Evolutionary conservation across 2,329 filamentous ascomycete species (phyloP), one percentile per base, ranked within the genome.

Genomic region (Talaromyces islandicus): DNA sequence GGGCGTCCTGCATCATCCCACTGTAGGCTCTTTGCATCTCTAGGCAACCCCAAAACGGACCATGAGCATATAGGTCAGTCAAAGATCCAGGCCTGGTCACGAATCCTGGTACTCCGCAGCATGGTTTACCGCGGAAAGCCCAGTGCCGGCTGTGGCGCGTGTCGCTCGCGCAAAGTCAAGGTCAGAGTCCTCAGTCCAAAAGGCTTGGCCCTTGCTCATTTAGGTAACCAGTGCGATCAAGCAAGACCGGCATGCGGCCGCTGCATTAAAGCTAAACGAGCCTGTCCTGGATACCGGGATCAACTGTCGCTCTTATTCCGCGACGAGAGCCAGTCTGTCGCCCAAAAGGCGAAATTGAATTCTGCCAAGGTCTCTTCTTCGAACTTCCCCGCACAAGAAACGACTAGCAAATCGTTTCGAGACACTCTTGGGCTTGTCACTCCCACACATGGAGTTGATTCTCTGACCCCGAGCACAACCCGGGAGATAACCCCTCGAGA

Each of bases 301-400:
- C 83, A 86, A 70, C 73, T 87, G 35, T 85, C 84, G 32, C 75
- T 88, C 60, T 83, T 88, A 80, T 88, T 88, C 69, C 83, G 85
- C 41, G 85, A 88, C 73, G 85, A 88, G 72, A 87, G 83, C 66
- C 82, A 77, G 65, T 83, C 86, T 66, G 84, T 87, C 52, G 82
- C 84, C 27, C 80, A 80, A 63, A 87, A 85, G 68, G 27, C 81
- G 77, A 71, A 82, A 76, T 80, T 78, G 76, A 46, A 35, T 25
- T 46, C 48, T n/a, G 14, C 11, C 25, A 52, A 29, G 24, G 60
- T 74, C 65, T 72, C 73, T 25, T 7, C 29, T 41, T 24, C 53
- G 3, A 38, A 19, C 21, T 14, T n/a, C 7, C 21, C 63, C 24
- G 11, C 27, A 46, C 43, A 46, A 14, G 9, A 17, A 46, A 6